Evolutionary conservation across 257 asterid species (phyloP), one percentile per base, ranked within the genome.

Genomic region (Agastache rugosa): DNA sequence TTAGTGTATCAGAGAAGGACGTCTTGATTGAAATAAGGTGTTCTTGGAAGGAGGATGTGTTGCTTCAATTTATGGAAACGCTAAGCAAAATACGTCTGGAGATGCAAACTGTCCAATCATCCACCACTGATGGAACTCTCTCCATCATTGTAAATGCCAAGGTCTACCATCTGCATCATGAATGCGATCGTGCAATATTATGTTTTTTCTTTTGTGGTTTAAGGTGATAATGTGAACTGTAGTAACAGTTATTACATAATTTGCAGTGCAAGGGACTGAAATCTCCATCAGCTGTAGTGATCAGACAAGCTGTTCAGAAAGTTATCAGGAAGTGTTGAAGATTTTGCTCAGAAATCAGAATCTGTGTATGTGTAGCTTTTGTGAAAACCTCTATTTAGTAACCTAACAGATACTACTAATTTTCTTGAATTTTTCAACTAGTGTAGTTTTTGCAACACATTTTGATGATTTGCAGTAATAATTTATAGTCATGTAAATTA

Each of bases 301-400:
- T 90, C 84, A 87, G 77, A 80, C 90, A 87, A 72, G 93, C 89
- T 62, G 73, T 95, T 76, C 92, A 84, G 81, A 86, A 78, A 76
- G 80, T 85, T 45, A 75, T 85, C 62, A 54, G 64, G 67, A 86
- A 86, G 75, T 63, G 78, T 34, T 87, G 87, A 85, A 75, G 78
- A 66, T 73, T 69, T 47, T 71, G 44, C 56, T 75, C 17, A 41
- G 14, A 64, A 51, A 51, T 2, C 16, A 42, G 48, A 42, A 11
- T 17, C 15, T 42, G 11, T 58, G 35, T 61, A 55, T 63, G 53
- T 56, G 50, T 68, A 69, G 59, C 54, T 69, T 31, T 7, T 31
- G 37, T 72, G 25, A 79, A 50, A 61, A 62, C 44, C 27, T 74
- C 72, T 64, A 67, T 66, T 29, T 0, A 62, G 77, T 12, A 75